These are phyloP conservation scores for Solanum gracilifrons DNA, from an alignment of 257 asterid genomes.

Conservation along the genomic window DNA sequence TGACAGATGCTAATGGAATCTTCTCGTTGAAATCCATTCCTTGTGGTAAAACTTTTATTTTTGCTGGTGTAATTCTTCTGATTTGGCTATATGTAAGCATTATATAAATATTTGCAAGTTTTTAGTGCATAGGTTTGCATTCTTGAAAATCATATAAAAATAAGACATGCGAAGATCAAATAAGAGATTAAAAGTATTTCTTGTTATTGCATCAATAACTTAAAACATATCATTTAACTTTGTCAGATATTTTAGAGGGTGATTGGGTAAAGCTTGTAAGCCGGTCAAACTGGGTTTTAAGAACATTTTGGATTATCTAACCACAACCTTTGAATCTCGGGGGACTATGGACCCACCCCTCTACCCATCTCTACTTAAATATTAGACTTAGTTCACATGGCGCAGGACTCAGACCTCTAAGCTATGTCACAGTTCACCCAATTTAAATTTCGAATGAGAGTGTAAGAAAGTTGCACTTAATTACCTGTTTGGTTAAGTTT, in stretches of 20 bases:
- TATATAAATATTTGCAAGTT: background rate
- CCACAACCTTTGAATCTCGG: background rate
- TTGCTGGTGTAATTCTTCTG: background rate
- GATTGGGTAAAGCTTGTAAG: background rate
- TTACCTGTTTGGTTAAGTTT: background rate
- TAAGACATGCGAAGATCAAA: background rate
- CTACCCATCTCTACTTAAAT: background rate
- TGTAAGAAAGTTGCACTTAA: background rate
- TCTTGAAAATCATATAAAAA: background rate
- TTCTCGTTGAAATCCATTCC: conserved; percentile 72
- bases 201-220: background rate
- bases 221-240: background rate
- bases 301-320: background rate
- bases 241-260: background rate
- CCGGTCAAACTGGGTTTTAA: background rate
- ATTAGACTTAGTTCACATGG: background rate
- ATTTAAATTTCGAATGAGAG: background rate
- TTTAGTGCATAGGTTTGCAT: background rate
- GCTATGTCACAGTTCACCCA: background rate
- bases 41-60: conserved; percentile 53
- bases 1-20: conserved; percentile 85
- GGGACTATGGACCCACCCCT: background rate
- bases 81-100: background rate
- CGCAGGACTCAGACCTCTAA: background rate
- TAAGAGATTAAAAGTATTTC: background rate